phyloP scores from a whole-genome alignment of 768 basidiomycete genomes.

The Collybia sordida region DNA sequence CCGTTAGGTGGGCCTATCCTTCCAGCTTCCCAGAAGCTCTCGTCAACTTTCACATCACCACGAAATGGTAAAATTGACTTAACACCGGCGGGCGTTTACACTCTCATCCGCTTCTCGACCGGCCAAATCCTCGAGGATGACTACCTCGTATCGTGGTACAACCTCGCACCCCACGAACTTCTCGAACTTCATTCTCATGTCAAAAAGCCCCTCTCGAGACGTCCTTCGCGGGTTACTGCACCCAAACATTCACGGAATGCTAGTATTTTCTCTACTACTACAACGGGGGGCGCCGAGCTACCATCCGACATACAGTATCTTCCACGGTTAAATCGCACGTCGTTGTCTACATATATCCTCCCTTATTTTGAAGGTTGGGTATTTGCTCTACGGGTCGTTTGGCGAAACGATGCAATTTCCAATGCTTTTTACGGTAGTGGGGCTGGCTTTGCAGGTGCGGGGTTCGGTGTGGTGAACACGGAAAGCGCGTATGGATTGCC shows the following conservation, averaged over 20 bases:
- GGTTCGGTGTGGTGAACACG: not conserved
- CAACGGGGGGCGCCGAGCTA: not conserved
- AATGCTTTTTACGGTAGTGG: slow-evolving; percentile 9
- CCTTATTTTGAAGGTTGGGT: slow-evolving; percentile 63
- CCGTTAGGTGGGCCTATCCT: not conserved
- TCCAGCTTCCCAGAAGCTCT: not conserved
- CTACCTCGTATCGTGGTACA: slow-evolving; percentile 54
- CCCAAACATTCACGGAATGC: slow-evolving; percentile 5
- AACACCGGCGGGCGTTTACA: slow-evolving; percentile 26
- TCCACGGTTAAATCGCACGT: slow-evolving; percentile 30
- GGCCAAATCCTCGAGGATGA: slow-evolving; percentile 73
- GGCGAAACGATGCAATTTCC: slow-evolving; percentile 16
- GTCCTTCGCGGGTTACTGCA: not conserved
- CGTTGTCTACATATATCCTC: slow-evolving; percentile 38
- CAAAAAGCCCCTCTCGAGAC: not conserved
- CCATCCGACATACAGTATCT: slow-evolving; percentile 4
- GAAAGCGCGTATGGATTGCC: too few relatives aligned
- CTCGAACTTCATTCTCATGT: slow-evolving; percentile 58
- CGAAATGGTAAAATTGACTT: slow-evolving; percentile 8
- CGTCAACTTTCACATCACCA: slow-evolving; percentile 3
- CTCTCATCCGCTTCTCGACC: slow-evolving; percentile 64
- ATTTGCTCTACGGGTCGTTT: slow-evolving; percentile 47
- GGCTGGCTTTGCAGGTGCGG: slow-evolving; percentile 6
- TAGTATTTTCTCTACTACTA: slow-evolving; percentile 8
- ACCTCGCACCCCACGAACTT: slow-evolving; percentile 60